A percentile compares a stretch with the other conserved stretches of the same genome.
phyloP scores from a whole-genome alignment of 2,329 filamentous ascomycete species.

The Apiospora marii region DNA sequence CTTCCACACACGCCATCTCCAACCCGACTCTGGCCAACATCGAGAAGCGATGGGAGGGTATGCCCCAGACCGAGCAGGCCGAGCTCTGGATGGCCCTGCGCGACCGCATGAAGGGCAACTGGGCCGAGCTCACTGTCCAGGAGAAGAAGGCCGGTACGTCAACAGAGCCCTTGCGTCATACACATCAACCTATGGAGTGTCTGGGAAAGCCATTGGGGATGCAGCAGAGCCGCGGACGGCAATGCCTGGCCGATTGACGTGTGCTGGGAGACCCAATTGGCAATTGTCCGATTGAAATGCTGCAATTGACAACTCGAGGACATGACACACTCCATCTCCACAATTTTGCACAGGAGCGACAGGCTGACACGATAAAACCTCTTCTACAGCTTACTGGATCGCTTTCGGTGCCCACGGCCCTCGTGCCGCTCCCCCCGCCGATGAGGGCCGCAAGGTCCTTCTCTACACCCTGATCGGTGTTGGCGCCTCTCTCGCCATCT shows the following conservation, averaged over 20 bases:
- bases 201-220: neutral
- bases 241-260: neutral
- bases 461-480: slow-evolving; percentile 76
- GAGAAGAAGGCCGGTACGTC: slow-evolving; percentile 99
- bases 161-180: slow-evolving; percentile 24
- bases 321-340: slow-evolving; percentile 9
- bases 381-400: slow-evolving; percentile 89
- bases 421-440: slow-evolving; percentile 81
- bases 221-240: neutral
- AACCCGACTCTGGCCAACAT: slow-evolving; percentile 98
- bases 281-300: slow-evolving; percentile 13
- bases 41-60: slow-evolving; percentile 98
- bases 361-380: slow-evolving; percentile 32
- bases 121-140: slow-evolving; percentile 91
- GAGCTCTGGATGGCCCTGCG: slow-evolving; percentile 98
- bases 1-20: slow-evolving; percentile 89
- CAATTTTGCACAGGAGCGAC: neutral
- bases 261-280: slow-evolving; percentile 7
- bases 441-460: slow-evolving; percentile 82
- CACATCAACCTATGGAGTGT: neutral
- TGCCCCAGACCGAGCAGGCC: slow-evolving; percentile 98
- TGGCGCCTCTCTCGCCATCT: slow-evolving; percentile 72
- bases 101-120: slow-evolving; percentile 98
- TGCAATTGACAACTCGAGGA: neutral
- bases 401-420: slow-evolving; percentile 97